Evolutionary conservation across 2,329 filamentous ascomycete species (phyloP).

Genomic region (Blastomyces parvus): DNA sequence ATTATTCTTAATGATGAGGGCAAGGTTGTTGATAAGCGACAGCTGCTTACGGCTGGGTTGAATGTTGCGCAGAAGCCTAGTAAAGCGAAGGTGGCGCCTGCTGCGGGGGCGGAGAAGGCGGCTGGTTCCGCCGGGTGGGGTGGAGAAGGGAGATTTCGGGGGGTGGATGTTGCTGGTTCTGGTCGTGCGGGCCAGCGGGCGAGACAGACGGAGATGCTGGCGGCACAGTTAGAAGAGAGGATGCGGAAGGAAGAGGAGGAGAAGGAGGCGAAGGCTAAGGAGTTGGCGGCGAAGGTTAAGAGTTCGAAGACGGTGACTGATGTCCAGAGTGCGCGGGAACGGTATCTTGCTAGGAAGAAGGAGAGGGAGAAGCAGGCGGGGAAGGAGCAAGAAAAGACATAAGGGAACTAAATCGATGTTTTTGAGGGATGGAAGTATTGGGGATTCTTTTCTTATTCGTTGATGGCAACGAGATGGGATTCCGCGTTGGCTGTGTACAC

Average conservation of each 20-base stretch:
- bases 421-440: not conserved
- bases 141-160: conserved; percentile 4
- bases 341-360: conserved; percentile 52
- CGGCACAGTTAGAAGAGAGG: conserved; percentile 48
- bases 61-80: conserved; percentile 50
- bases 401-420: conserved; percentile 8
- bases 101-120: not conserved
- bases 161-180: conserved; percentile 25
- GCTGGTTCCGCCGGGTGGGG: conserved; percentile 11
- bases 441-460: not conserved
- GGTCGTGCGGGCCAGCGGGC: conserved; percentile 40
- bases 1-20: conserved; percentile 55
- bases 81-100: conserved; percentile 15
- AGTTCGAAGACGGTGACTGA: conserved; percentile 50
- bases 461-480: not conserved
- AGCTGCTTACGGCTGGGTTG: conserved; percentile 52
- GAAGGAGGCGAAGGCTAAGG: conserved; percentile 45
- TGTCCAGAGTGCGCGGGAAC: conserved; percentile 51
- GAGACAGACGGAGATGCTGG: conserved; percentile 52
- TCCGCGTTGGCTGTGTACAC: not conserved
- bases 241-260: conserved; percentile 48
- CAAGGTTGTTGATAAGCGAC: conserved; percentile 54
- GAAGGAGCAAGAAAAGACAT: conserved; percentile 29
- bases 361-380: conserved; percentile 40
- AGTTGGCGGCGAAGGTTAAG: conserved; percentile 48